A percentile compares a stretch with the other conserved stretches of the same genome.
phyloP scores from a whole-genome alignment of 805 yeast species.

The Kodamaea lidongshanica region DNA sequence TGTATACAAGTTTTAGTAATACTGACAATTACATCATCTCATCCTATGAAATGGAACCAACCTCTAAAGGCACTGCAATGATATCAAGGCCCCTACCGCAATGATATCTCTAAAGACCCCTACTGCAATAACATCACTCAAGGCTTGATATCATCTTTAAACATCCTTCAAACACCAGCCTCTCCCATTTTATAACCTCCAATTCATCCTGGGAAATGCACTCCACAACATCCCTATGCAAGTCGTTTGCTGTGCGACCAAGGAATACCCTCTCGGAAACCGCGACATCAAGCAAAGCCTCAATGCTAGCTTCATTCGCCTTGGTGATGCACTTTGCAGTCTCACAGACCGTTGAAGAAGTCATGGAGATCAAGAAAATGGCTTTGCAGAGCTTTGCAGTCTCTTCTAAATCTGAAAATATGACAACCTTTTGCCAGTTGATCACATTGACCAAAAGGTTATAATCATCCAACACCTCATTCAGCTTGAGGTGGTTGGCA shows the following conservation, averaged over 20 bases:
- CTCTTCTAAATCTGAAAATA: conserved; percentile 13
- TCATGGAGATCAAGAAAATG: conserved; percentile 16
- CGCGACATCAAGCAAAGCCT: no score
- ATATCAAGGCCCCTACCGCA: no score
- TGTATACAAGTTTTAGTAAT: no score
- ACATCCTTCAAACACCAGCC: conserved; percentile 14
- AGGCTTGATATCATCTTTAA: no score
- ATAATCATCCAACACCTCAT: not conserved
- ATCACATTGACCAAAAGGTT: conserved; percentile 7
- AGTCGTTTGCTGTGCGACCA: no score
- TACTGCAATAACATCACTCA: no score
- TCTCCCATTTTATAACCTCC: conserved; percentile 20
- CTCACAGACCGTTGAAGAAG: conserved; percentile 16
- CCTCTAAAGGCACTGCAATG: no score
- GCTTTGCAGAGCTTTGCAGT: conserved; percentile 14
- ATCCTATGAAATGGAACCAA: no score
- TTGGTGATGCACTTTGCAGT: conserved; percentile 9
- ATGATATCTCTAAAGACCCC: no score
- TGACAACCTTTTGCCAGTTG: conserved; percentile 11
- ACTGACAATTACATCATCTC: no score
- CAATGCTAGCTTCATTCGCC: no score
- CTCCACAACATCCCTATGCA: not conserved
- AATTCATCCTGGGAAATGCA: conserved; percentile 11
- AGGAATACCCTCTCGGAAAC: no score
- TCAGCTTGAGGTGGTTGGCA: conserved; percentile 2